Base-by-base conservation (phyloP, 805 yeast genomes). In the Kluyveromyces lactis region DNA sequence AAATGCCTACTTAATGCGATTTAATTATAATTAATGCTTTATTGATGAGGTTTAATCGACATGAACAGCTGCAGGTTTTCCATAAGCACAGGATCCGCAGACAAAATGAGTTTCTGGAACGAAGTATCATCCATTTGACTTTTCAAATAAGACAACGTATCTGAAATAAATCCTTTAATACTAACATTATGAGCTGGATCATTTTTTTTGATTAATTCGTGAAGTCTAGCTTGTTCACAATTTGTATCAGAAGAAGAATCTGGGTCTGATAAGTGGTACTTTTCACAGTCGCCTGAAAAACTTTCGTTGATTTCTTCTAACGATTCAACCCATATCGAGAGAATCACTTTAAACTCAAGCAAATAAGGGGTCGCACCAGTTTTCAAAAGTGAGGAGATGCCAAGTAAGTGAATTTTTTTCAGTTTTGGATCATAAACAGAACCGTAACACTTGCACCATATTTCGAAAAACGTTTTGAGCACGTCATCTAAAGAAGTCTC, bases 261-360 rank as follows among this genome's bases (percentile, higher is more conserved):
- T 29, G 57, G 47, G 46, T 67, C 68, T 42, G 69, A 64, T 12
- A 63, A 58, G 47, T 75, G 79, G 46, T 75, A 77, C 18, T 60
- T 65, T 23, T 64, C 69, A 48, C 78, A 71, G 48, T 79, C 83
- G 3, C 86, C 86, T 24, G 58, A 54, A 3, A 51, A 55, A 9
- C 57, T 45, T 53, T 89, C 97, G 41, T 78, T 73, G 11, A 82
- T 69, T 53, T 86, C 95, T 50, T 89, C 96, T 36, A 85, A 55
- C 43, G 81, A 68, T 37, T 71, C 64, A 3, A 68, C 61, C 75
- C 77, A 71, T 5, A 70, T 46, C 2, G 62, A 43, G 2, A 67
- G 58, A 4, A 74, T 56, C 9, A 65, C 49, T 2, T 55, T 53
- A 18, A 56, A 55, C 33, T 48, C 60, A n/a, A 53, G 46, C 35